Conservation (phyloP, 805 yeast species). For the Candida koratica region DNA sequence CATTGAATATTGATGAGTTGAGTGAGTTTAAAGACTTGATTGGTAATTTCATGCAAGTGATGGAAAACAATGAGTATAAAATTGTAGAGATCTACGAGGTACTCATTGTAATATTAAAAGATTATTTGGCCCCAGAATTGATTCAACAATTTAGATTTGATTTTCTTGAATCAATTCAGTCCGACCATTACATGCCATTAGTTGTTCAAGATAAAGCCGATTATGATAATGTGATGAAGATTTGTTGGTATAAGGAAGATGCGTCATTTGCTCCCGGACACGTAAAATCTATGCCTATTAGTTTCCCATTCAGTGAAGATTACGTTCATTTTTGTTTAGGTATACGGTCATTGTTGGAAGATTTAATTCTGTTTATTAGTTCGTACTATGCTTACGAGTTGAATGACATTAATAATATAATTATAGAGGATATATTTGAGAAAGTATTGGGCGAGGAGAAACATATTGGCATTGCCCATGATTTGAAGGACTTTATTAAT, state of each 20-base stretch:
- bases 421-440: constrained; percentile 62
- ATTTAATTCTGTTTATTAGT: constrained; percentile 60
- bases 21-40: constrained; percentile 55
- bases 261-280: constrained; percentile 42
- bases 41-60: constrained; percentile 68
- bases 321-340: constrained; percentile 85
- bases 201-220: constrained; percentile 55
- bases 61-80: constrained; percentile 68
- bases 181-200: constrained; percentile 89
- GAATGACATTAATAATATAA: constrained; percentile 53
- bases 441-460: constrained; percentile 50
- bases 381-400: constrained; percentile 63
- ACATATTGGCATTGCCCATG: constrained; percentile 55
- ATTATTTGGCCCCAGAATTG: constrained; percentile 54
- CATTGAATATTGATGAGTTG: constrained; percentile 42
- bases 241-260: constrained; percentile 66
- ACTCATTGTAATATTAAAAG: constrained; percentile 53
- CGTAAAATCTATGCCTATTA: constrained; percentile 55
- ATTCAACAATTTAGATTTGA: constrained; percentile 54
- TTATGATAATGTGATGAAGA: constrained; percentile 58
- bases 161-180: constrained; percentile 59
- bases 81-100: constrained; percentile 59
- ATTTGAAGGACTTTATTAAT: constrained; percentile 53
- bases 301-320: constrained; percentile 77
- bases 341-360: constrained; percentile 59